These are phyloP conservation scores for Pseudophaeomoniella oleicola DNA, from an alignment of 2,329 filamentous ascomycete genomes.

Conservation along the genomic window DNA sequence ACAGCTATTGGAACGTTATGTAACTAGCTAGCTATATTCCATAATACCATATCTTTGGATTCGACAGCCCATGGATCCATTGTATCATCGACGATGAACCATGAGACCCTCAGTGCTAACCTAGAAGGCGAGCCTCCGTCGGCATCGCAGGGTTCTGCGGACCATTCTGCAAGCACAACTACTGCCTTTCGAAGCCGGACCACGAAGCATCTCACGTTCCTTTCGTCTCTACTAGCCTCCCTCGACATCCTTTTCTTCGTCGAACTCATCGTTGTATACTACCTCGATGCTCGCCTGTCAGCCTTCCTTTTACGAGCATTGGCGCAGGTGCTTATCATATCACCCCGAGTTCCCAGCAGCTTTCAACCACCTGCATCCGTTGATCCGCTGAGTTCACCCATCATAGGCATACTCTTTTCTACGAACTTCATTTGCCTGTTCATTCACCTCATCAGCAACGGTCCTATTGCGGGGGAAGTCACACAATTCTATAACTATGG, in stretches of 20 bases:
- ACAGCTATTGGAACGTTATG: too few species aligned
- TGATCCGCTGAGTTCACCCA: constrained; percentile 35
- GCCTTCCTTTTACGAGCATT: constrained; percentile 40
- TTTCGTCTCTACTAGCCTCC: constrained; percentile 1
- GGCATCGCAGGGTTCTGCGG: too few species aligned
- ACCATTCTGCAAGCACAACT: neutral
- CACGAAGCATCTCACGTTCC: neutral
- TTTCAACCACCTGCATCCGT: constrained; percentile 30
- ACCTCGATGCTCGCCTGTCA: constrained; percentile 40
- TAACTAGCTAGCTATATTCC: too few species aligned
- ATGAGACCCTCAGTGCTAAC: neutral
- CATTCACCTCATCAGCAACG: constrained; percentile 38
- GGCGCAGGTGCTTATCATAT: constrained; percentile 43
- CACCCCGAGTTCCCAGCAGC: constrained; percentile 35
- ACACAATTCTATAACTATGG: constrained; percentile 44
- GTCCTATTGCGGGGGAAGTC: constrained; percentile 36
- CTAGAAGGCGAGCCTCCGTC: too few species aligned
- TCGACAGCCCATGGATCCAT: too few species aligned
- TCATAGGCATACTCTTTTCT: constrained; percentile 37
- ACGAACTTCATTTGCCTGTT: constrained; percentile 42
- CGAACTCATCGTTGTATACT: constrained; percentile 46
- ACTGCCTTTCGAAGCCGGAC: neutral
- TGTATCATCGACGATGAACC: too few species aligned
- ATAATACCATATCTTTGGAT: too few species aligned
- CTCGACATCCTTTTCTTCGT: constrained; percentile 47